These are phyloP conservation scores for Avena atlantica DNA, from an alignment of 176 grass and related monocot species.

Conservation along the genomic window DNA sequence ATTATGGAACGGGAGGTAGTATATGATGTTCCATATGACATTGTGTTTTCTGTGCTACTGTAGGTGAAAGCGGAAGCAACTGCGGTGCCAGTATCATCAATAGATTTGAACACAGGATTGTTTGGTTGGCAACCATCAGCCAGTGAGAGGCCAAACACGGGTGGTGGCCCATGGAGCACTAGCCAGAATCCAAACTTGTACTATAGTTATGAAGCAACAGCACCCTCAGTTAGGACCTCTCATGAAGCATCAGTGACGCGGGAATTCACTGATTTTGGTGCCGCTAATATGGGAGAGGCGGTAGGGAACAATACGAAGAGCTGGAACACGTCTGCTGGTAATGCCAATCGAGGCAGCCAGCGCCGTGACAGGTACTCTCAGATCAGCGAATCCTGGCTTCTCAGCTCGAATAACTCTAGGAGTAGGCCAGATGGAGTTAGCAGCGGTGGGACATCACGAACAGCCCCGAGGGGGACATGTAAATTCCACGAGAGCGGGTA, in stretches of 20 bases:
- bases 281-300: constrained; percentile 48
- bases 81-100: constrained; percentile 21
- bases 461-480: constrained; percentile 61
- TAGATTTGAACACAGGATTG: constrained; percentile 25
- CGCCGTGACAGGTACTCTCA: constrained; percentile 46
- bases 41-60: not conserved
- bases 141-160: constrained; percentile 32
- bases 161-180: constrained; percentile 31
- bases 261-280: constrained; percentile 45
- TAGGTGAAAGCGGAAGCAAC: constrained; percentile 38
- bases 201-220: constrained; percentile 34
- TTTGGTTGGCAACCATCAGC: constrained; percentile 41
- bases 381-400: constrained; percentile 55
- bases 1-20: too few relatives aligned
- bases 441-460: constrained; percentile 54
- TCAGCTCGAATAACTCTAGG: constrained; percentile 56
- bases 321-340: constrained; percentile 41
- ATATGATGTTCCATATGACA: constrained; percentile 14
- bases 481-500: constrained; percentile 78
- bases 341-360: constrained; percentile 51
- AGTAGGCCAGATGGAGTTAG: constrained; percentile 55
- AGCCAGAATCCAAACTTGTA: constrained; percentile 30
- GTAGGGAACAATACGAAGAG: constrained; percentile 44
- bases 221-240: constrained; percentile 20
- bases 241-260: constrained; percentile 47